Evolutionary conservation across 805 yeast species (phyloP), one percentile per base, ranked within the genome.

Genomic region (Zygoascus flipseniorum): DNA sequence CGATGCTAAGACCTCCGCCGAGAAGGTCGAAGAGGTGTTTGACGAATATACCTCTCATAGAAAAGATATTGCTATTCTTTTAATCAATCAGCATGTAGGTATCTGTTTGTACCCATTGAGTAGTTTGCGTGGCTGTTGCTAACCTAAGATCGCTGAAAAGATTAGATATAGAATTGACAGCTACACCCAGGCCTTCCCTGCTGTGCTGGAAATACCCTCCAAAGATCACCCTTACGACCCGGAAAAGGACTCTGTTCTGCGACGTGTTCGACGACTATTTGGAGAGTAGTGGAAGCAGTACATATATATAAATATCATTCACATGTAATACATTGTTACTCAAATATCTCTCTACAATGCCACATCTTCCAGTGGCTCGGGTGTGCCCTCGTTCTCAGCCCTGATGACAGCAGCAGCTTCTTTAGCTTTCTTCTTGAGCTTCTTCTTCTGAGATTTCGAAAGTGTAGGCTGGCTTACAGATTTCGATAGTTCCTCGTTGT

Each of bases 191-290:
- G 96, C 99, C 10, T 93, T 93, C 71, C 99, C 99, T 8, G 97
- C 99, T 2, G 81, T 93, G 48, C 76, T 93, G 65, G 99, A 93
- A 72, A 93, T 93, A 57, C 99, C 99, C 28, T 89, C 97, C 14
- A 93, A 93, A 74, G 99, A 93, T 66, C 98, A 93, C 69, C 98
- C 99, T 20, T 93, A 93, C 69, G 77, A 93, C 69, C 99, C 99
- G 19, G 98, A 92, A 69, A 93, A 92, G 81, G 99, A 93, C 71
- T 85, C 96, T 19, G 89, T 93, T 43, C 77, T 93, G 71, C 84
- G 92, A 72, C 86, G 96, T 69, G 99, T 93, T 35, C 85, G 96
- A 75, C 83, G 96, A 68, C 74, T 93, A 58, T 90, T 92, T 73
- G 98, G 99, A 46, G 98, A 93, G 72, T 89, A 75, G 59, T 47